Conservation (phyloP, 2,329 filamentous ascomycete genomes). For the Xylaria sp. region DNA sequence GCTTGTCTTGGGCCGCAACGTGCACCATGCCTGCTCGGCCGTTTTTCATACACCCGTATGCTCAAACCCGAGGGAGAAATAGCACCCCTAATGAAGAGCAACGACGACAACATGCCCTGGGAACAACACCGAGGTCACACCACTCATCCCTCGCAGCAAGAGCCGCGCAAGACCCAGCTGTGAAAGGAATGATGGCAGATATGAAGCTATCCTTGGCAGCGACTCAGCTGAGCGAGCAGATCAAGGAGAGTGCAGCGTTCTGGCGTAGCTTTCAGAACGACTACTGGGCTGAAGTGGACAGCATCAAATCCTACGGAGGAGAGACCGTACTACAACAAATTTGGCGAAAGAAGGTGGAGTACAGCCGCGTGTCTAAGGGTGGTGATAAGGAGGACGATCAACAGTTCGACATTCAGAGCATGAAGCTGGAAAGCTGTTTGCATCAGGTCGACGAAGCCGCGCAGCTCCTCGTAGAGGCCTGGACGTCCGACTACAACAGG, state of each 20-base stretch:
- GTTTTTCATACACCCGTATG: constrained; percentile 20
- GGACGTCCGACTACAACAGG: constrained; percentile 6
- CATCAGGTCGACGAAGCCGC: constrained; percentile 23
- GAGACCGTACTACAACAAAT: constrained; percentile 24
- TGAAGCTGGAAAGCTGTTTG: constrained; percentile 27
- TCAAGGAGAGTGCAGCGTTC: constrained; percentile 23
- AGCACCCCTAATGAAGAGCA: not conserved
- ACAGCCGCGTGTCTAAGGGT: constrained; percentile 16
- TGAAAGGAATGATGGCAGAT: constrained; percentile 18
- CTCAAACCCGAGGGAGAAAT: not conserved
- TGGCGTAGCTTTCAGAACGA: constrained; percentile 23
- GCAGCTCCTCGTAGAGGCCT: constrained; percentile 9
- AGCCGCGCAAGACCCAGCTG: not conserved
- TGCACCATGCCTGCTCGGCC: constrained; percentile 5
- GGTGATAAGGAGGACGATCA: constrained; percentile 17
- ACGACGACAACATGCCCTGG: not conserved
- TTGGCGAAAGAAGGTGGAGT: constrained; percentile 27
- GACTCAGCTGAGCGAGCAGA: constrained; percentile 25
- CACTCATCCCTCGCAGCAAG: not conserved
- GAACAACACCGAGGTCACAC: not conserved
- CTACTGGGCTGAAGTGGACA: constrained; percentile 24
- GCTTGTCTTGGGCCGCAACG: not conserved
- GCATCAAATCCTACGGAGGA: constrained; percentile 24
- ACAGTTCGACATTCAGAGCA: constrained; percentile 23
- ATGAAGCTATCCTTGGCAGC: constrained; percentile 26